Evolutionary conservation across 140 eudicot species (phyloP), one percentile per base, ranked within the genome.

Genomic region (Bidens hawaiensis): DNA sequence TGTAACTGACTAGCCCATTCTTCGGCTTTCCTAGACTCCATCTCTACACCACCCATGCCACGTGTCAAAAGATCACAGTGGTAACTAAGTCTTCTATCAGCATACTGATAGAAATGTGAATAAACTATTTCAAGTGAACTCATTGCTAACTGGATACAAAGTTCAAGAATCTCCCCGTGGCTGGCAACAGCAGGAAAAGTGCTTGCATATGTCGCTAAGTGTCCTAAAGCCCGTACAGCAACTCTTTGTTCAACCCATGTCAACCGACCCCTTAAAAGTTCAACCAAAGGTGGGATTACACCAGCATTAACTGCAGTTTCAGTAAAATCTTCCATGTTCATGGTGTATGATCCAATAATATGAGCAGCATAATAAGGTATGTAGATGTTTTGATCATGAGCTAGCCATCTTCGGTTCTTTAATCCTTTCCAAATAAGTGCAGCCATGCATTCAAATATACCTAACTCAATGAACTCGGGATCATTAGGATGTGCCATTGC

Each of bases 1-100:
- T 94, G 99, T 54, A 94, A 73, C 54, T 94, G 99, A 74, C 99
- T 94, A 68, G 99, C 99, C 99, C 99, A 94, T 74, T 94, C 99
- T 65, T 88, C 99, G 9, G 99, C 97, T 78, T 94, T 94, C 70
- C 99, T 85, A 0, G 99, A 94, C 75, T 94, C 99, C 99, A 94
- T 94, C 67, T 94, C 99, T 21, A 94, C 90, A 23, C 99, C 99
- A 51, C 99, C 99, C 99, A 94, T 94, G 24, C 97, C 99, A 24
- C 97, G 94, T 0, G 97, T 94, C 15, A 94, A 78, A 73, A 94
- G 95, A 74, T 94, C 99, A 73, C 99, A 88, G 34, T 94, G 99
- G 68, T 94, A 94, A 65, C 97, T 82, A 23, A 83, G 84, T 62
- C 99, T 79, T 79, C 95, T 77, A 31, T 88, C 99, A 56, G 79